These are phyloP conservation scores for Alternaria triticina DNA, from an alignment of 2,329 filamentous ascomycete genomes.

Conservation along the genomic window DNA sequence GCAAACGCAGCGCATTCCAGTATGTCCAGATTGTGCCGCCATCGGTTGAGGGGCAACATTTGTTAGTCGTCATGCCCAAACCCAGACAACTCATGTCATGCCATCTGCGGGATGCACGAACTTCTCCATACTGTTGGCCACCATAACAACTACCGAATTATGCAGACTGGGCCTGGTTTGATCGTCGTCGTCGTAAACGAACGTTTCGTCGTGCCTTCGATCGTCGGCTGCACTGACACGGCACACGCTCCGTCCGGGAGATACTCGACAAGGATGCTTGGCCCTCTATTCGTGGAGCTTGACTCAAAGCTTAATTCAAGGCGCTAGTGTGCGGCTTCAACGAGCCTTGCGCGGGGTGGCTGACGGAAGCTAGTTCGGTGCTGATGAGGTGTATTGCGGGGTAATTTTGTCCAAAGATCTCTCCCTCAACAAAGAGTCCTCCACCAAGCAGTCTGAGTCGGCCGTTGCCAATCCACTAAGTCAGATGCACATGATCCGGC, in stretches of 20 bases:
- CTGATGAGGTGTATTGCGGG: slow-evolving; percentile 27
- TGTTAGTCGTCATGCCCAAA: background rate
- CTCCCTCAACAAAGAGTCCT: background rate
- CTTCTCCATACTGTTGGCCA: background rate
- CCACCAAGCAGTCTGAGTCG: background rate
- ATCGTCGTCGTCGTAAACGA: slow-evolving; percentile 12
- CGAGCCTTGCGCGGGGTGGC: slow-evolving; percentile 20
- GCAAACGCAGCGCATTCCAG: background rate
- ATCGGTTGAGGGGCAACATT: background rate
- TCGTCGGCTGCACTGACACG: slow-evolving; percentile 6
- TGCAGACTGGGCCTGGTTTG: slow-evolving; percentile 4
- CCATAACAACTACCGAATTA: background rate
- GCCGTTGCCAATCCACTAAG: background rate
- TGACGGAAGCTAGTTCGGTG: slow-evolving; percentile 30
- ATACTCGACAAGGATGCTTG: slow-evolving; percentile 35
- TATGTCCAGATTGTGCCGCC: background rate
- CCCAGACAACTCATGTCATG: background rate
- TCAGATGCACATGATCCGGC: background rate
- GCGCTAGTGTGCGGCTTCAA: slow-evolving; percentile 22
- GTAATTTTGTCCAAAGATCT: slow-evolving; percentile 15
- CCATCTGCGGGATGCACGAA: background rate
- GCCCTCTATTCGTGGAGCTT: slow-evolving; percentile 30
- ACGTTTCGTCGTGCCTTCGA: slow-evolving; percentile 13
- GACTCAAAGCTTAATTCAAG: slow-evolving; percentile 33
- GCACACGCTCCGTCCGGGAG: slow-evolving; percentile 21